A percentile compares a stretch with the other conserved stretches of the same genome.
Conservation (phyloP, 305 asterid species). For the Fraxinus paxiana region DNA sequence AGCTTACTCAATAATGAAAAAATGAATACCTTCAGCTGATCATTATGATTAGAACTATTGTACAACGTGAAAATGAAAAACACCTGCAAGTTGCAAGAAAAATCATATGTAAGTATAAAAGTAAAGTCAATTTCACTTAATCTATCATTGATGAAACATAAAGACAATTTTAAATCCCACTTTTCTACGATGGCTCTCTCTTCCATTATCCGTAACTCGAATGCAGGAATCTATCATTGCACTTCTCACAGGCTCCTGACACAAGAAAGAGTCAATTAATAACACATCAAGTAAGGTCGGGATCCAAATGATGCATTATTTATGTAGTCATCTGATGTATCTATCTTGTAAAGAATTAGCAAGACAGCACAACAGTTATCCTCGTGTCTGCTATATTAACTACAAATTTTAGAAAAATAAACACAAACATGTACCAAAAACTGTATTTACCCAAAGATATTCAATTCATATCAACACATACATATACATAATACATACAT, state of each 20-base stretch:
- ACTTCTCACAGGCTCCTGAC: constrained; percentile 74
- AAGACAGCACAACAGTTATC: not conserved
- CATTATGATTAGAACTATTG: constrained; percentile 30
- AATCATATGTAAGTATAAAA: not conserved
- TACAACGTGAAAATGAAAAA: constrained; percentile 40
- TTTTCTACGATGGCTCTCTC: constrained; percentile 65
- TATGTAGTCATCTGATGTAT: not conserved
- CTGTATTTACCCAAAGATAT: not conserved
- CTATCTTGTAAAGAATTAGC: not conserved
- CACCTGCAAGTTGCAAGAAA: not conserved
- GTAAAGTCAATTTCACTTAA: not conserved
- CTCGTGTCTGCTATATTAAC: not conserved
- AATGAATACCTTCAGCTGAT: constrained; percentile 65
- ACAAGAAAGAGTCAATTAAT: constrained; percentile 17
- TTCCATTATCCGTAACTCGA: constrained; percentile 77
- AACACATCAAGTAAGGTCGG: not conserved
- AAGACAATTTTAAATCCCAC: constrained; percentile 28
- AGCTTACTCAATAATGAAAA: constrained; percentile 1
- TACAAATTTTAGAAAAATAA: not conserved
- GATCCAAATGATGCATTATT: not conserved
- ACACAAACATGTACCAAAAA: not conserved
- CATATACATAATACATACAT: not conserved
- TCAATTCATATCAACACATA: not conserved
- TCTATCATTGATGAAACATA: not conserved
- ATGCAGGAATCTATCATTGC: constrained; percentile 85